A percentile compares a stretch with the other conserved stretches of the same genome.
Evolutionary conservation across 768 basidiomycete species (phyloP).

Genomic region (Amanita muscaria): DNA sequence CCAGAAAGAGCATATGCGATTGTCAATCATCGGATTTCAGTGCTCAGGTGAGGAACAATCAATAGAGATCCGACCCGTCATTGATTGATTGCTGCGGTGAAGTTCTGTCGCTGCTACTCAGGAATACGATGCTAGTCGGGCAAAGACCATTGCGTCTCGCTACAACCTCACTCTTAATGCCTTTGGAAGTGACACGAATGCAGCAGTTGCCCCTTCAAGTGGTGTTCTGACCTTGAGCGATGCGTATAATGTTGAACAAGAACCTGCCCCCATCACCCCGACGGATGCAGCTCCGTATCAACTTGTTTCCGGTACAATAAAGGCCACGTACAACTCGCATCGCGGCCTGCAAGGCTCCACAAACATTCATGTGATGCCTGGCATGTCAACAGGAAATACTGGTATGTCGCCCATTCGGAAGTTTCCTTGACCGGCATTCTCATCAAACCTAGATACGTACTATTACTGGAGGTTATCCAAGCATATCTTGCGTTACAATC

Average conservation of each 20-base stretch:
- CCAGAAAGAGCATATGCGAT: slow-evolving; percentile 57
- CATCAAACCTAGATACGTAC: slow-evolving; percentile 46
- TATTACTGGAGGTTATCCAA: slow-evolving; percentile 49
- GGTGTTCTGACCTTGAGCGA: slow-evolving; percentile 46
- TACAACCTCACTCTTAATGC: slow-evolving; percentile 53
- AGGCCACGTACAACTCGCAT: slow-evolving; percentile 41
- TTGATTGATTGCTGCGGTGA: slow-evolving; percentile 4
- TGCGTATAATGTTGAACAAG: slow-evolving; percentile 45
- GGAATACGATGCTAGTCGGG: slow-evolving; percentile 34
- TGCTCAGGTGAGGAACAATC: slow-evolving; percentile 35
- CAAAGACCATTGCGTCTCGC: slow-evolving; percentile 36
- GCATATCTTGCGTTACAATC: slow-evolving; percentile 67
- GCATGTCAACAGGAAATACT: too few species aligned
- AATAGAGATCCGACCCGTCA: not conserved
- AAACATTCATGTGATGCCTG: too few species aligned
- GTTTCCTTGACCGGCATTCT: too few species aligned
- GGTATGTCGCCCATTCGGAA: too few species aligned
- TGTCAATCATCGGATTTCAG: slow-evolving; percentile 65
- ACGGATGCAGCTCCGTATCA: slow-evolving; percentile 37
- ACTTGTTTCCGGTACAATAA: slow-evolving; percentile 56
- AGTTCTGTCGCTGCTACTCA: slow-evolving; percentile 38
- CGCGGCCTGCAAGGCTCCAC: too few species aligned
- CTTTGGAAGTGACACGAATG: slow-evolving; percentile 43
- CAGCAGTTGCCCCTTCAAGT: slow-evolving; percentile 24
- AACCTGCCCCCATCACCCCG: slow-evolving; percentile 62